Percentiles rank a stretch among this genome's conserved stretches.
phyloP scores from a whole-genome alignment of 345 rosid species.

The Populus simonii region DNA sequence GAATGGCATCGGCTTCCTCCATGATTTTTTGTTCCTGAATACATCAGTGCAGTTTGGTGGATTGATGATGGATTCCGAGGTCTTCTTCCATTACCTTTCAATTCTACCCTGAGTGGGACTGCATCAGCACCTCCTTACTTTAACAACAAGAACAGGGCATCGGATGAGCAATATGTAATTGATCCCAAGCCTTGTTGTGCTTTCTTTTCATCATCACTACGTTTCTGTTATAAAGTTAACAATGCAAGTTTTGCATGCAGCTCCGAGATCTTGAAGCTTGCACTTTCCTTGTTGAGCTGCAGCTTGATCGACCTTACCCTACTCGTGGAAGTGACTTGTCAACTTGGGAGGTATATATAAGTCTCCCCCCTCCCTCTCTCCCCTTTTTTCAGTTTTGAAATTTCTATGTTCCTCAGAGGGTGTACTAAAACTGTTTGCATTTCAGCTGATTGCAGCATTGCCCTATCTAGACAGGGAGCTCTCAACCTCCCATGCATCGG shows the following conservation, averaged over 20 bases:
- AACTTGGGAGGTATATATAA: slow-evolving; percentile 76
- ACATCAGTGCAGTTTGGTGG: slow-evolving; percentile 72
- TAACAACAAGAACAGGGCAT: slow-evolving; percentile 86
- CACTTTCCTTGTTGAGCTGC: slow-evolving; percentile 84
- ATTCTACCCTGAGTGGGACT: slow-evolving; percentile 83
- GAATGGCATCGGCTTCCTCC: slow-evolving; percentile 99
- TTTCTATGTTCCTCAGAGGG: neutral
- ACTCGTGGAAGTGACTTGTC: slow-evolving; percentile 81
- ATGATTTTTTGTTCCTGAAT: slow-evolving; percentile 81
- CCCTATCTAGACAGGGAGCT: slow-evolving; percentile 90
- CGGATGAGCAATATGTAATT: slow-evolving; percentile 75
- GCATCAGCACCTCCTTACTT: slow-evolving; percentile 83
- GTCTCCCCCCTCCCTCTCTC: neutral
- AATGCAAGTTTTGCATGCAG: slow-evolving; percentile 35
- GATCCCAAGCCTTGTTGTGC: neutral
- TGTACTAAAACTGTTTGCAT: neutral
- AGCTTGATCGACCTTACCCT: slow-evolving; percentile 69
- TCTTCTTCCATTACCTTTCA: slow-evolving; percentile 89
- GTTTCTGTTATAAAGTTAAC: neutral
- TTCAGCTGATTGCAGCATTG: slow-evolving; percentile 71
- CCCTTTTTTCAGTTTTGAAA: neutral
- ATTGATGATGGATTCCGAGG: slow-evolving; percentile 94
- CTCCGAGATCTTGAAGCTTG: slow-evolving; percentile 61
- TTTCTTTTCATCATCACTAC: neutral
- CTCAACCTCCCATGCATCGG: slow-evolving; percentile 68